Evolutionary conservation across 2,329 filamentous ascomycete genomes (phyloP).

Genomic region (Ophiobolus disseminans): DNA sequence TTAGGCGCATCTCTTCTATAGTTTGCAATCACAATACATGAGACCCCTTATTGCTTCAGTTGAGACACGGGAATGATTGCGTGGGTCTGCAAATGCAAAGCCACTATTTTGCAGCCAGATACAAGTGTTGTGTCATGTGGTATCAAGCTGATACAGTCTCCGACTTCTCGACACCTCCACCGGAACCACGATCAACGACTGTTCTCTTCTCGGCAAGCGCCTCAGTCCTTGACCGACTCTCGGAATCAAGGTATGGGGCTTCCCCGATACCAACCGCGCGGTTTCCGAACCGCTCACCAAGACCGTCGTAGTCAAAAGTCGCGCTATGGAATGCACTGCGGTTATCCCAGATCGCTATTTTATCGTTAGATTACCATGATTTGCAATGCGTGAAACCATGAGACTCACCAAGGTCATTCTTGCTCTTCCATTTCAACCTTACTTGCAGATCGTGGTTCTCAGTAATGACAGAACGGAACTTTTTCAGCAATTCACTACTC

Average conservation of each 20-base stretch:
- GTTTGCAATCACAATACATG: too few relatives aligned
- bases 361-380: not conserved
- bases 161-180: constrained; percentile 2
- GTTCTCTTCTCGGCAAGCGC: constrained; percentile 15
- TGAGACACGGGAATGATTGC: too few relatives aligned
- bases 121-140: too few relatives aligned
- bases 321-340: constrained; percentile 40
- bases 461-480: constrained; percentile 26
- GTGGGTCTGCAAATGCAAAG: too few relatives aligned
- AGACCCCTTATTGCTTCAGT: too few relatives aligned
- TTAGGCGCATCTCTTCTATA: too few relatives aligned
- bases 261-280: constrained; percentile 51
- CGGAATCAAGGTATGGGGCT: constrained; percentile 49
- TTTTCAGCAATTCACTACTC: constrained; percentile 12
- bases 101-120: too few relatives aligned
- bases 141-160: constrained; percentile 5
- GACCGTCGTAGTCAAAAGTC: constrained; percentile 22
- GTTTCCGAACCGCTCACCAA: constrained; percentile 20
- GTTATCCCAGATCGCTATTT: constrained; percentile 51
- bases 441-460: constrained; percentile 52
- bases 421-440: constrained; percentile 48
- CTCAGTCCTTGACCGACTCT: constrained; percentile 33
- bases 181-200: not conserved
- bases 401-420: constrained; percentile 23
- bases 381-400: not conserved